Percentiles rank a stretch among this genome's conserved stretches.
Evolutionary conservation across 2,329 filamentous ascomycete genomes (phyloP).

Genomic region (Alternaria gaisen): DNA sequence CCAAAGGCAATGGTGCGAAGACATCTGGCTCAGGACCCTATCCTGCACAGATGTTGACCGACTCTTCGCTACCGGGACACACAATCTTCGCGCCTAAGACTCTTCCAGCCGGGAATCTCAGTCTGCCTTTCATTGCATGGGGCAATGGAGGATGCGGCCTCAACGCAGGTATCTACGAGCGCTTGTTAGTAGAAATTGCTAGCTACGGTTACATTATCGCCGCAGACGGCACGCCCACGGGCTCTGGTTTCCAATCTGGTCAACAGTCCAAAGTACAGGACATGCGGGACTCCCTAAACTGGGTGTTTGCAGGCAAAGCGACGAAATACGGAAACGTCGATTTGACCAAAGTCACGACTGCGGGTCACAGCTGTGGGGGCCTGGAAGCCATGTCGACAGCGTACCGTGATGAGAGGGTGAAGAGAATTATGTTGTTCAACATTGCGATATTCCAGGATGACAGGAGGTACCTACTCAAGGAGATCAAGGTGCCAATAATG

Average conservation of each 20-base stretch:
- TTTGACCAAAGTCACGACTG: constrained; percentile 27
- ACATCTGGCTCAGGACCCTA: constrained; percentile 26
- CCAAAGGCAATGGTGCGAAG: too few relatives aligned
- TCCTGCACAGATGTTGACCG: constrained; percentile 28
- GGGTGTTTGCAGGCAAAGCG: constrained; percentile 27
- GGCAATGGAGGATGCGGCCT: constrained; percentile 29
- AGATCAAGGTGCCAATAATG: constrained; percentile 31
- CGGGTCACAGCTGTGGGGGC: constrained; percentile 31
- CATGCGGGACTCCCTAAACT: constrained; percentile 32
- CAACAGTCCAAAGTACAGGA: constrained; percentile 32
- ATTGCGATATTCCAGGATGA: constrained; percentile 33
- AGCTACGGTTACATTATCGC: constrained; percentile 31
- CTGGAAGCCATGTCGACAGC: constrained; percentile 28
- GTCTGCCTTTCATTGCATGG: constrained; percentile 32
- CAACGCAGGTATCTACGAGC: constrained; percentile 23
- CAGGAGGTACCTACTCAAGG: constrained; percentile 26
- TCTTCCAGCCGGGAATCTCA: constrained; percentile 23
- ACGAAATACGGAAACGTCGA: constrained; percentile 33
- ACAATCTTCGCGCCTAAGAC: background rate
- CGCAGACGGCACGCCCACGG: constrained; percentile 27
- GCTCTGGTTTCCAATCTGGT: background rate
- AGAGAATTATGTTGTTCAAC: constrained; percentile 31
- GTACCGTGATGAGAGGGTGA: constrained; percentile 30
- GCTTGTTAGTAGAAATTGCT: constrained; percentile 31
- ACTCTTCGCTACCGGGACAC: constrained; percentile 3